Evolutionary conservation across 352 stramenopile species (phyloP), one percentile per base, ranked within the genome.

Genomic region (Elongisporangium undulatum): DNA sequence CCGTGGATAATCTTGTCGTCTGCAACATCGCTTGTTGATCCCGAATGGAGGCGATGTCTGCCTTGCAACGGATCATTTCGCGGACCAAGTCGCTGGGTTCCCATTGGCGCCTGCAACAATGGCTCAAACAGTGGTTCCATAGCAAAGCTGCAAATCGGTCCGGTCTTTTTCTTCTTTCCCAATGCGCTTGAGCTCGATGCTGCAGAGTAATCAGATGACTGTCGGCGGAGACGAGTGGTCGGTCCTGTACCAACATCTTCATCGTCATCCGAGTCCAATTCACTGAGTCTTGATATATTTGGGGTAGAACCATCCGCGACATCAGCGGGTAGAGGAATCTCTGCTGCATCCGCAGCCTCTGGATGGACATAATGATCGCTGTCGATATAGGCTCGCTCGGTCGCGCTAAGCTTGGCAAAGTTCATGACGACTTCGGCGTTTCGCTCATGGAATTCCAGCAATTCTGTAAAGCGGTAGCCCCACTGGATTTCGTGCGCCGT

Each of bases 91-190:
- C 81, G 72, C 51, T 94, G 84, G 0, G 79, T 91, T 26, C 84
- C 84, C 24, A 89, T 82, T 0, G 79, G 69, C 1, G 74, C 69
- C 12, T 90, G 80, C 17, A 94, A 53, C 8, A 94, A 66, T 38
- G 84, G 82, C 52, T 94, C 84, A 55, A 89, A 94, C 13, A 94
- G 56, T 17, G 84, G 82, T 60, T 94, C 84, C 58, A 94, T 82
- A 2, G 64, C 82, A 48, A 89, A 71, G 12, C 64, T 69, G 64
- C 75, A 89, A 45, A 77, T 84, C 2, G 22, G 13, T 54, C 61
- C 61, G 29, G 34, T 38, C 20, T 63, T 69, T 49, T 61, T 67
- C 12, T 58, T 56, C 12, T 59, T 56, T 5, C 52, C 53, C 22
- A 74, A 49, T 56, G 59, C 62, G 62, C 59, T 26, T 67, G 66